These are phyloP conservation scores for Phytopythium sindhum DNA, from an alignment of 352 stramenopile species.

Conservation along the genomic window DNA sequence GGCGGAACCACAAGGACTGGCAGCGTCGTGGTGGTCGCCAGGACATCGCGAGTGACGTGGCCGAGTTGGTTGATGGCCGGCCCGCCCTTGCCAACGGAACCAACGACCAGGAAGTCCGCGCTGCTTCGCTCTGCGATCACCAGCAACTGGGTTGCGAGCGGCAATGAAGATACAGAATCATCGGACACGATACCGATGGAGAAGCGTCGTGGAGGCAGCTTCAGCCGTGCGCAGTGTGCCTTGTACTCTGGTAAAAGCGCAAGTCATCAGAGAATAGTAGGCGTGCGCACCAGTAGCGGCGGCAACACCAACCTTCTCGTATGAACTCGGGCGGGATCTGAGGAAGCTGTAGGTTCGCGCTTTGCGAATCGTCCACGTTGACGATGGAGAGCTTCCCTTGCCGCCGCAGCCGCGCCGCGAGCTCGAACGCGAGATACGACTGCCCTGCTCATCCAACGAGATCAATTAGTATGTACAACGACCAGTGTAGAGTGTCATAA, in stretches of 20 bases:
- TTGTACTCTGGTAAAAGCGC: slow-evolving; percentile 42
- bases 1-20: slow-evolving; percentile 44
- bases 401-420: slow-evolving; percentile 37
- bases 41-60: slow-evolving; percentile 50
- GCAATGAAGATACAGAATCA: not conserved
- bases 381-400: slow-evolving; percentile 43
- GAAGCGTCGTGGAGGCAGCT: slow-evolving; percentile 39
- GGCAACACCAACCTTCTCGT: slow-evolving; percentile 25
- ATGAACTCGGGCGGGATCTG: slow-evolving; percentile 62
- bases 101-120: slow-evolving; percentile 52
- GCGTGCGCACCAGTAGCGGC: not conserved
- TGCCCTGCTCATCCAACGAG: slow-evolving; percentile 29
- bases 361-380: slow-evolving; percentile 44
- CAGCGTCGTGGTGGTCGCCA: slow-evolving; percentile 18
- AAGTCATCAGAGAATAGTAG: not conserved
- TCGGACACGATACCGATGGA: slow-evolving; percentile 11
- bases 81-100: slow-evolving; percentile 54
- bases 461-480: not conserved
- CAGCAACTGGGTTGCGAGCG: slow-evolving; percentile 35
- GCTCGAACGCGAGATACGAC: slow-evolving; percentile 57
- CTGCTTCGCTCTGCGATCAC: slow-evolving; percentile 17
- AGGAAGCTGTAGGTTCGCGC: slow-evolving; percentile 46
- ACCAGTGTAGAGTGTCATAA: not conserved
- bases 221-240: slow-evolving; percentile 32
- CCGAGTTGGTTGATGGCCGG: slow-evolving; percentile 52